These are phyloP conservation scores for Hamamelis virginiana DNA, from an alignment of 164 flowering plant species.

Conservation along the genomic window DNA sequence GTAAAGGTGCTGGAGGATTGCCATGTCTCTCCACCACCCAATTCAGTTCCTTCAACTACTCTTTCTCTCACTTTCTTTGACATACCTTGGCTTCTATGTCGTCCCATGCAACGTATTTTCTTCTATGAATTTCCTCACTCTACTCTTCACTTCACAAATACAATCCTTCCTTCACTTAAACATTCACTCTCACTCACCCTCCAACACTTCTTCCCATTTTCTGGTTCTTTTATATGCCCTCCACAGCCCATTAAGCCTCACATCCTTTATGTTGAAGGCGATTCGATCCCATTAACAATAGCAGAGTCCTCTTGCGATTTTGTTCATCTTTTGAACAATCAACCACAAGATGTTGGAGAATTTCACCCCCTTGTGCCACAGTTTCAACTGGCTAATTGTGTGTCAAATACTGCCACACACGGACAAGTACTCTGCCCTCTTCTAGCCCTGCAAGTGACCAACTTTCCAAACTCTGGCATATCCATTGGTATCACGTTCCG, in stretches of 20 bases:
- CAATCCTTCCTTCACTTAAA: conserved; percentile 32
- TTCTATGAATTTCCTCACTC: conserved; percentile 27
- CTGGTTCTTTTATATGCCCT: conserved; percentile 25
- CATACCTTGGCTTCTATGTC: conserved; percentile 23
- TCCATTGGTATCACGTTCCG: conserved; percentile 20
- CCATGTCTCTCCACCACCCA: conserved; percentile 30
- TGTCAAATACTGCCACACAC: not conserved
- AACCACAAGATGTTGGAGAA: conserved; percentile 6
- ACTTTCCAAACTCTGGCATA: conserved; percentile 28
- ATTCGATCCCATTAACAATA: conserved; percentile 19
- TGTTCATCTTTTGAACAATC: conserved; percentile 7
- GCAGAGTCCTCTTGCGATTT: conserved; percentile 21
- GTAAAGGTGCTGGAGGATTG: conserved; percentile 23
- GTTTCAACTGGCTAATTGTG: not conserved
- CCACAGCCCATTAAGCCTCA: conserved; percentile 5
- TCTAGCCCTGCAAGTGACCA: conserved; percentile 31
- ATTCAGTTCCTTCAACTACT: conserved; percentile 18
- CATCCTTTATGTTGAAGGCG: conserved; percentile 11
- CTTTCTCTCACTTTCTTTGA: conserved; percentile 41
- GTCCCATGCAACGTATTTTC: conserved; percentile 22
- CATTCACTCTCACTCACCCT: conserved; percentile 40
- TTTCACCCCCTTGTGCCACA: conserved; percentile 17
- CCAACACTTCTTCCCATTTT: conserved; percentile 31
- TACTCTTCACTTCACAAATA: not conserved
- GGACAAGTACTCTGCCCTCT: conserved; percentile 9